These are phyloP conservation scores for Verticillium alfalfae DNA, from an alignment of 2,329 filamentous ascomycete genomes.

Conservation along the genomic window DNA sequence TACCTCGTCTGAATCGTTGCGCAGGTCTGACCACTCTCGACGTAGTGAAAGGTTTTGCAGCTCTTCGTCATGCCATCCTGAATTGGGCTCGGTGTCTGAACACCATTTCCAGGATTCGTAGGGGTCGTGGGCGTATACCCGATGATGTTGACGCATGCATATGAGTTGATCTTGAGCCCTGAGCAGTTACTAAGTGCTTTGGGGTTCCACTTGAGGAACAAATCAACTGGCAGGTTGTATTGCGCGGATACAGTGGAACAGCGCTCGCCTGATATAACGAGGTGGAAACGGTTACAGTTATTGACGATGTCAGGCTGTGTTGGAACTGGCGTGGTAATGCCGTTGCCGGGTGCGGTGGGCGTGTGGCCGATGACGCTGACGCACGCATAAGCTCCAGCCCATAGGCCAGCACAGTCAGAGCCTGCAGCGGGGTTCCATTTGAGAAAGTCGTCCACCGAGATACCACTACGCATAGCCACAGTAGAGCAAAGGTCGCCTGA, in stretches of 20 bases:
- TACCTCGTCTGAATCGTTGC: background rate
- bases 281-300: slow-evolving; percentile 22
- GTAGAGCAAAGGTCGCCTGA: slow-evolving; percentile 6
- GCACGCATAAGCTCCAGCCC: slow-evolving; percentile 7
- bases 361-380: slow-evolving; percentile 4
- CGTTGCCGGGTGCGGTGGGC: slow-evolving; percentile 6
- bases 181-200: too few relatives aligned
- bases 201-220: too few relatives aligned
- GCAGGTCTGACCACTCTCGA: slow-evolving; percentile 8
- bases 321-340: slow-evolving; percentile 5
- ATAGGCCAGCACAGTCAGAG: slow-evolving; percentile 8
- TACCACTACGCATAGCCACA: slow-evolving; percentile 3
- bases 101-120: background rate
- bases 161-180: slow-evolving; percentile 5
- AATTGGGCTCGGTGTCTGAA: slow-evolving; percentile 7
- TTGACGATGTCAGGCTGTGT: slow-evolving; percentile 5
- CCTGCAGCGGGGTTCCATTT: slow-evolving; percentile 12
- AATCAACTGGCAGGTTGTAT: too few relatives aligned
- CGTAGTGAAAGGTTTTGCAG: slow-evolving; percentile 13
- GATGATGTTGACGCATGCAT: slow-evolving; percentile 10
- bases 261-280: too few relatives aligned
- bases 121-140: background rate
- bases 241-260: too few relatives aligned
- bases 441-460: slow-evolving; percentile 8
- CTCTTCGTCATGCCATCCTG: slow-evolving; percentile 11